Evolutionary conservation across 805 yeast species (phyloP).

Genomic region (Tetrapisispora arboricola): DNA sequence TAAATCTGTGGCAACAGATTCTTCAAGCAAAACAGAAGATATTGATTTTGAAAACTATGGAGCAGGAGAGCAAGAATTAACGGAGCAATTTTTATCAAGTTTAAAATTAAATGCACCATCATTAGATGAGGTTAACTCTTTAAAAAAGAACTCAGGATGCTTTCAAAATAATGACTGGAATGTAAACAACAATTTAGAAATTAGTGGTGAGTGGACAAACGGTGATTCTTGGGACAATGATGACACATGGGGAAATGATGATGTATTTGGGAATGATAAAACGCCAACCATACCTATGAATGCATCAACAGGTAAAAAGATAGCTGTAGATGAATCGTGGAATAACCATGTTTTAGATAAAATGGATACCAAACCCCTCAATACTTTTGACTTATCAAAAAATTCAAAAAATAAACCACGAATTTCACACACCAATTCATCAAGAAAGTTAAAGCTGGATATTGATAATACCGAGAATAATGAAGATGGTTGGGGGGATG

Average conservation of each 20-base stretch:
- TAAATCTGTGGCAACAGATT: slow-evolving; percentile 9
- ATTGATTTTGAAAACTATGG: slow-evolving; percentile 17
- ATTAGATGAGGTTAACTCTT: slow-evolving; percentile 5
- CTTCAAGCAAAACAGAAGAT: slow-evolving; percentile 8
- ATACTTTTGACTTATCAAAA: neutral
- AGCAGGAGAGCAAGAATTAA: slow-evolving; percentile 10
- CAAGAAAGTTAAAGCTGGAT: neutral
- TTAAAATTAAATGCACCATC: slow-evolving; percentile 5
- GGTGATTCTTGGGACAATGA: slow-evolving; percentile 1
- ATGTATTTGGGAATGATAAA: neutral
- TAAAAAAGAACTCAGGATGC: neutral
- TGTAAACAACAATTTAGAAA: neutral
- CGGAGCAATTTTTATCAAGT: slow-evolving; percentile 16
- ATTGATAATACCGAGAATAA: slow-evolving; percentile 2
- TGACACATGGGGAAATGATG: neutral
- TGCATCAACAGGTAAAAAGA: slow-evolving; percentile 4
- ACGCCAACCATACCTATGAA: neutral
- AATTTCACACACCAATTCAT: neutral
- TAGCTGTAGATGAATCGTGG: slow-evolving; percentile 16
- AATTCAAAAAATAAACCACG: neutral
- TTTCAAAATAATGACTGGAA: slow-evolving; percentile 26
- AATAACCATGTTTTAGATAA: slow-evolving; percentile 9
- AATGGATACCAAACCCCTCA: neutral
- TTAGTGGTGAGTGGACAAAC: neutral
- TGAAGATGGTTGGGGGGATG: slow-evolving; percentile 10